A percentile compares a stretch with the other conserved stretches of the same genome.
phyloP scores from a whole-genome alignment of 1,284 basidiomycete genomes.

The Tylopilus sp. region DNA sequence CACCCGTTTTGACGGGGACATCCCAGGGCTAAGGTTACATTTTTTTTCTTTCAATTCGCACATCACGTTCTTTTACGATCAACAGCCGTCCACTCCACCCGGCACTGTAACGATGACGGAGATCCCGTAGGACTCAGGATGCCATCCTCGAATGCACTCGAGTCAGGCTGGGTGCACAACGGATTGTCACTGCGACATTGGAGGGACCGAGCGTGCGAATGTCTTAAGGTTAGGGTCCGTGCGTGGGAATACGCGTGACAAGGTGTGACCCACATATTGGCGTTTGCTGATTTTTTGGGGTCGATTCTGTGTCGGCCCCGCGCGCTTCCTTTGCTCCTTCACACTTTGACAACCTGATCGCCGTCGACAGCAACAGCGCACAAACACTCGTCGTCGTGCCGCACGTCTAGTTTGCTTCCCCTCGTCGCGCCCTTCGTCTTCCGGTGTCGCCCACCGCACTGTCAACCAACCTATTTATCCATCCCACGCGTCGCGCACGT shows the following conservation, averaged over 20 bases:
- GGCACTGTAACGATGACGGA: neutral
- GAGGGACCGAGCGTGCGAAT: constrained; percentile 30
- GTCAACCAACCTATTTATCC: constrained; percentile 31
- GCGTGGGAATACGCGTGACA: constrained; percentile 38
- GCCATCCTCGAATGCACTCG: neutral
- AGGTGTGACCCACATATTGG: constrained; percentile 40
- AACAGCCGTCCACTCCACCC: neutral
- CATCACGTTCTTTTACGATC: neutral
- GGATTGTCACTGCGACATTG: constrained; percentile 19
- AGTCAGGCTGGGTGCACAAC: neutral
- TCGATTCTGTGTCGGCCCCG: constrained; percentile 43
- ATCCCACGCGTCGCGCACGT: constrained; percentile 38
- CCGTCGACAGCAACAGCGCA: constrained; percentile 35
- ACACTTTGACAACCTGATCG: constrained; percentile 41
- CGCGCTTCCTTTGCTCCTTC: constrained; percentile 44
- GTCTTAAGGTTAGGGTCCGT: constrained; percentile 39
- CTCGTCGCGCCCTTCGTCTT: constrained; percentile 24
- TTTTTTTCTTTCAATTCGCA: constrained; percentile 1
- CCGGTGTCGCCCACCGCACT: constrained; percentile 19
- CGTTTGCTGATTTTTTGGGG: constrained; percentile 39
- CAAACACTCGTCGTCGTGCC: constrained; percentile 29
- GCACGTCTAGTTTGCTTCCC: constrained; percentile 27
- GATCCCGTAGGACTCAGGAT: too few species aligned
- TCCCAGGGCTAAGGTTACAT: neutral
- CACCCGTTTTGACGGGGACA: constrained; percentile 16